A percentile compares a stretch with the other conserved stretches of the same genome.
Conservation (phyloP, 768 basidiomycete species). For the Lactarius evosmus region DNA sequence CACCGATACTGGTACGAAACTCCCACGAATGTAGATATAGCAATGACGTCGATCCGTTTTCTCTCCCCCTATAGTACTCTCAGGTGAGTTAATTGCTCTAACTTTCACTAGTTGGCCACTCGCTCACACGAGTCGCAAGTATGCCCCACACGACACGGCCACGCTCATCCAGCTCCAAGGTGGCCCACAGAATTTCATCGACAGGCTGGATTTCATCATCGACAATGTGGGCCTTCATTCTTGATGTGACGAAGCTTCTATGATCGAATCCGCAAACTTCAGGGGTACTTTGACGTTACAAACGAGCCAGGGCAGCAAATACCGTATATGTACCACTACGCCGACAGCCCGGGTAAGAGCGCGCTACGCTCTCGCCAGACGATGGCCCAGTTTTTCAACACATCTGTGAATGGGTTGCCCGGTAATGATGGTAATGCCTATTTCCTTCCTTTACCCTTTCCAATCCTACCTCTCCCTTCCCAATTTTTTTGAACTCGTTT, state of each 20-base stretch:
- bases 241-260: neutral
- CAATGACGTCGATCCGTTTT: neutral
- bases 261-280: neutral
- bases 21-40: neutral
- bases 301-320: conserved; percentile 68
- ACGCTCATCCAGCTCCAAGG: conserved; percentile 60
- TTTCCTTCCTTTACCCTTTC: neutral
- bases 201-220: conserved; percentile 56
- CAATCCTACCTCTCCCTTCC: neutral
- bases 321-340: conserved; percentile 70
- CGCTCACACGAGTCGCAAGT: conserved; percentile 37
- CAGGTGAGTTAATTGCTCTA: neutral
- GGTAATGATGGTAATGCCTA: conserved; percentile 57
- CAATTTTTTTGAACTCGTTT: conserved; percentile 1
- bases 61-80: neutral
- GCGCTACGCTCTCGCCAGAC: conserved; percentile 54
- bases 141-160: conserved; percentile 63
- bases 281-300: conserved; percentile 61
- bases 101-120: neutral
- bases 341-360: conserved; percentile 55
- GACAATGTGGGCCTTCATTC: conserved; percentile 39
- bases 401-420: conserved; percentile 53
- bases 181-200: conserved; percentile 50
- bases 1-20: conserved; percentile 54
- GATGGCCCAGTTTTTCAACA: conserved; percentile 56